Conservation (phyloP, 345 rosid genomes). For the Cardamine resedifolia region DNA sequence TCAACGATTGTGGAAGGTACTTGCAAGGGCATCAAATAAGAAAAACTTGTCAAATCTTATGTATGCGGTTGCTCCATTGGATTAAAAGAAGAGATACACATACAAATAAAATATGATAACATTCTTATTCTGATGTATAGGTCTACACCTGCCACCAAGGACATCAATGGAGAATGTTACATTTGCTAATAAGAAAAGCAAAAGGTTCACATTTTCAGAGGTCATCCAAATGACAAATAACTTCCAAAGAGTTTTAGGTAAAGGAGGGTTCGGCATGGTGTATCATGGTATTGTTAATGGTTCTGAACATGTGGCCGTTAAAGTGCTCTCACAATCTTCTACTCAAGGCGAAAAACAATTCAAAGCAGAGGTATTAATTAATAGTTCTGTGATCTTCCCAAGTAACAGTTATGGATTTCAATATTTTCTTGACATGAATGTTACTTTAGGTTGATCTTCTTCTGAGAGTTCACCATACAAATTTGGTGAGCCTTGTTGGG, state of each 20-base stretch:
- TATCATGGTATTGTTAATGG: conserved; percentile 40
- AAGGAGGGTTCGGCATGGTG: conserved; percentile 55
- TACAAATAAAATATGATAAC: not conserved
- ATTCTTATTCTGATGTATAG: not conserved
- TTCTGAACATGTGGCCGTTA: conserved; percentile 46
- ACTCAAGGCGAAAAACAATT: conserved; percentile 38
- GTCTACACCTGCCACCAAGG: not conserved
- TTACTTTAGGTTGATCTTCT: conserved; percentile 44
- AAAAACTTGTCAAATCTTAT: not conserved
- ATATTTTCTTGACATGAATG: not conserved
- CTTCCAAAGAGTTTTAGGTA: conserved; percentile 36
- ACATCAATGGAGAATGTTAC: not conserved
- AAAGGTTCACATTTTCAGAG: conserved; percentile 25
- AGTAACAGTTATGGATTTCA: not conserved
- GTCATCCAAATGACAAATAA: conserved; percentile 40
- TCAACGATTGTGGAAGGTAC: not conserved
- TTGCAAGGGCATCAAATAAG: not conserved
- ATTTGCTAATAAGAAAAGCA: conserved; percentile 8
- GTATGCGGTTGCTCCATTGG: not conserved
- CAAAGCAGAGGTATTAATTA: conserved; percentile 21
- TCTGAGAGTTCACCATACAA: no score
- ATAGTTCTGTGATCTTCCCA: not conserved
- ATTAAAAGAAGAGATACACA: not conserved
- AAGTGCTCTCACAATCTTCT: conserved; percentile 43
- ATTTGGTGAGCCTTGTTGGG: no score